Evolutionary conservation across 345 rosid species (phyloP), one percentile per base, ranked within the genome.

Genomic region (Brassica rapa): DNA sequence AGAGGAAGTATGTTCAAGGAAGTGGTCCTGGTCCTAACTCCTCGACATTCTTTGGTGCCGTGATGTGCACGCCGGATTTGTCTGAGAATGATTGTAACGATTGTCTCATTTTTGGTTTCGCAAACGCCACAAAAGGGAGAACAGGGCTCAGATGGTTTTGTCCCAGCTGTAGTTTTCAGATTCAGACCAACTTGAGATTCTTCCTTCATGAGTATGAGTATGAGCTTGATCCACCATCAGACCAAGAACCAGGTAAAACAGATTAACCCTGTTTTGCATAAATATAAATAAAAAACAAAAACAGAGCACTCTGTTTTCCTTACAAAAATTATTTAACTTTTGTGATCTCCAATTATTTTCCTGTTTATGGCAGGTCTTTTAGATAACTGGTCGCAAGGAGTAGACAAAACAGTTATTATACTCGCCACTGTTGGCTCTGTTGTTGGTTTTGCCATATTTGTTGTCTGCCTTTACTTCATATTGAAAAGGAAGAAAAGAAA

Each of bases 401-500:
- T 5, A 21, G 19, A 69, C 49, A 76, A 41, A 68, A 1, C 15
- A 10, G 49, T 15, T 2, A 43, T 69, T 21, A 32, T 76, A 8
- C 5, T 69, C 0, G 69, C 74, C 25, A 76, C 15, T 5, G 55
- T 70, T 23, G 19, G 67, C 14, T 61, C 74, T 30, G 69, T 62
- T n/a, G 55, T 62, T 69, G 66, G 73, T 29, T 32, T 69, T 69
- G 5, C 27, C 25, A 4, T 76, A 43, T 69, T 76, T 11, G 3
- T 69, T 46, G 5, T 24, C 10, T 69, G 63, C 29, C 15, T 77
- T 32, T 68, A 32, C 75, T 69, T 70, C 62, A 5, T 77, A 23
- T 62, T 77, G 70, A 62, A 1, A 49, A 70, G 75, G 63, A 61
- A 62, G 33, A 8, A 32, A 61, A 77, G 75, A 69, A 77, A 61